These are phyloP conservation scores for Heliosperma pusillum DNA, from an alignment of 148 eudicot genomes.

Conservation along the genomic window DNA sequence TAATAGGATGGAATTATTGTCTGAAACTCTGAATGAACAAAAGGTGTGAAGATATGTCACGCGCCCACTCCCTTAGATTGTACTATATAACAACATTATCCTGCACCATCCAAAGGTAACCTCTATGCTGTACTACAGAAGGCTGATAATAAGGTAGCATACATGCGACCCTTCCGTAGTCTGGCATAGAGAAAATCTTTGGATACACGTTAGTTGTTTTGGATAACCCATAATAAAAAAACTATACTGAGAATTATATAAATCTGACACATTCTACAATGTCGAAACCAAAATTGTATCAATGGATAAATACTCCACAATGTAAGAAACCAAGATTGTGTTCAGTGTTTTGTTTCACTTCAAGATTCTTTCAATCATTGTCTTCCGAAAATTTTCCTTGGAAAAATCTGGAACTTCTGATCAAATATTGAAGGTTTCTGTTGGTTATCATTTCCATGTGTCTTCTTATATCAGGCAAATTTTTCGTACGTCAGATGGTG, in stretches of 20 bases:
- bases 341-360: neutral
- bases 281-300: no score
- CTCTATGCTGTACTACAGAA: neutral
- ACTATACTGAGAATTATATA: neutral
- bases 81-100: neutral
- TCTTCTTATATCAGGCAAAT: conserved; percentile 54
- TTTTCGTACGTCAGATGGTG: conserved; percentile 83
- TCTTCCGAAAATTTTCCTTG: neutral
- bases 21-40: neutral
- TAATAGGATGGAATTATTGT: neutral
- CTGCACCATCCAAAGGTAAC: neutral
- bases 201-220: neutral
- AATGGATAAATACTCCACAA: no score
- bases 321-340: neutral
- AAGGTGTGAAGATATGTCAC: neutral
- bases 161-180: no score
- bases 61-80: neutral
- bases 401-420: neutral
- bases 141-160: no score
- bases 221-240: neutral
- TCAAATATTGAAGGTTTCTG: neutral
- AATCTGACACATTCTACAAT: no score
- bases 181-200: no score
- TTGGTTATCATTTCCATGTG: conserved; percentile 7
- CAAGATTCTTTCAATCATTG: neutral